Conservation (phyloP, 441 rosid species). For the Populus hybrid region DNA sequence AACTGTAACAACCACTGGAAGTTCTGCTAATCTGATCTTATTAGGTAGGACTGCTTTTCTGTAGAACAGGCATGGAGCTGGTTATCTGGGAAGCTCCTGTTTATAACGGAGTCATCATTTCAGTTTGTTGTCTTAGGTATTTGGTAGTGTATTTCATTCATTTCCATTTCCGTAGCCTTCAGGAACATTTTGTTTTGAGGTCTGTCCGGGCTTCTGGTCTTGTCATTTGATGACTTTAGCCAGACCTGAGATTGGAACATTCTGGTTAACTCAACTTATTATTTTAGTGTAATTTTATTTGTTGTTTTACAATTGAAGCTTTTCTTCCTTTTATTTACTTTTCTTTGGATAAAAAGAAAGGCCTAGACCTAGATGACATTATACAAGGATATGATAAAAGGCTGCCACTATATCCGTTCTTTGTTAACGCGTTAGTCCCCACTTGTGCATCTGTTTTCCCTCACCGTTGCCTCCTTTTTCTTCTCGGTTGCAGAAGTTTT, state of each 20-base stretch:
- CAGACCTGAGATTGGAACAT: neutral
- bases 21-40: conserved; percentile 53
- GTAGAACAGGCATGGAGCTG: conserved; percentile 16
- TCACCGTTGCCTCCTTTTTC: neutral
- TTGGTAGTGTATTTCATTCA: conserved; percentile 16
- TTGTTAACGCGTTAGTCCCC: too few relatives aligned
- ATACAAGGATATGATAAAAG: too few relatives aligned
- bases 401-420: too few relatives aligned
- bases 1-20: conserved; percentile 82
- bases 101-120: conserved; percentile 1
- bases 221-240: conserved; percentile 14
- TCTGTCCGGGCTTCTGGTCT: conserved; percentile 6
- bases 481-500: neutral
- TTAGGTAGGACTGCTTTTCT: conserved; percentile 11
- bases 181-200: neutral
- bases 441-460: neutral
- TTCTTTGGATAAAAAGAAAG: too few relatives aligned
- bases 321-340: neutral
- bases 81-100: conserved; percentile 23
- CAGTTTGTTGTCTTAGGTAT: conserved; percentile 7
- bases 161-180: neutral
- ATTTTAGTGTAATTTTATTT: neutral
- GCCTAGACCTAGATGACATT: neutral
- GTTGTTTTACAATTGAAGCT: neutral
- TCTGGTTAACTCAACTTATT: neutral